Evolutionary conservation across 306 rosid genomes (phyloP).

Genomic region (Quillaja saponaria): DNA sequence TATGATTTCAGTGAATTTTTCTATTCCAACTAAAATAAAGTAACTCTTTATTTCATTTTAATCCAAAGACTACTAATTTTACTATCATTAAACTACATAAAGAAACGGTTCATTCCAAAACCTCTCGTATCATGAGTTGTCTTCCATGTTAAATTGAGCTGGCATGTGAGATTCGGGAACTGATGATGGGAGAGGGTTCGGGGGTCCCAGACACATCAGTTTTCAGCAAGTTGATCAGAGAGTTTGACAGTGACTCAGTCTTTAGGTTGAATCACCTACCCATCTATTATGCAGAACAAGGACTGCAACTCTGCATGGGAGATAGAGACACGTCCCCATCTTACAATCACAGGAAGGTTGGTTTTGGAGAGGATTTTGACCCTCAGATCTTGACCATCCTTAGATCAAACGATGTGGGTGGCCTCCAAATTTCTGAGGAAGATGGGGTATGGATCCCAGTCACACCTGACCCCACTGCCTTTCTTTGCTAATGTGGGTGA

Average conservation of each 20-base stretch:
- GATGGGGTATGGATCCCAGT: slow-evolving; percentile 74
- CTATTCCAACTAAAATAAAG: no score
- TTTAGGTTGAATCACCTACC: slow-evolving; percentile 88
- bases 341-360: slow-evolving; percentile 33
- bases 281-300: slow-evolving; percentile 28
- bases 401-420: slow-evolving; percentile 75
- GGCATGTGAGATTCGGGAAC: slow-evolving; percentile 72
- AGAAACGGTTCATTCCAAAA: no score
- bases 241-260: slow-evolving; percentile 61
- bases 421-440: slow-evolving; percentile 68
- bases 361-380: slow-evolving; percentile 85
- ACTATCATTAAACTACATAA: no score
- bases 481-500: slow-evolving; percentile 82
- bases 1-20: no score
- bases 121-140: no score
- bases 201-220: slow-evolving; percentile 52
- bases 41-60: no score
- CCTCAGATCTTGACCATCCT: slow-evolving; percentile 82
- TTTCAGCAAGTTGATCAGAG: slow-evolving; percentile 59
- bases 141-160: no score
- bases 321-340: slow-evolving; percentile 35
- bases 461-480: slow-evolving; percentile 65
- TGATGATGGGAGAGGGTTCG: slow-evolving; percentile 68
- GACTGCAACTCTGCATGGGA: no score
- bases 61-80: no score